Percentiles rank a stretch among this genome's conserved stretches.
These are phyloP conservation scores for Debaryomyces tyrocola DNA, from an alignment of 805 yeast species.

Conservation along the genomic window DNA sequence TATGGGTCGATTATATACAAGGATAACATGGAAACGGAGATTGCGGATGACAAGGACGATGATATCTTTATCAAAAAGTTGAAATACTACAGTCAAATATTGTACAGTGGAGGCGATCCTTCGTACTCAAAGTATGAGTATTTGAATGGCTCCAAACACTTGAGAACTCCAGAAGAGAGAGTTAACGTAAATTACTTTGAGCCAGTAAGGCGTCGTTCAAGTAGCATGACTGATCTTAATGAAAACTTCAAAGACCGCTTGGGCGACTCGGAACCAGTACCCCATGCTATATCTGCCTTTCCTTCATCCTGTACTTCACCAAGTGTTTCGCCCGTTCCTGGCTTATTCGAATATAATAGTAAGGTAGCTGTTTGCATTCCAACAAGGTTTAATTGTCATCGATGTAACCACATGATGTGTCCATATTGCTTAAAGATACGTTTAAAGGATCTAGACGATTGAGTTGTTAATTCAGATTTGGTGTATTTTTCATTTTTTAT, in stretches of 20 bases:
- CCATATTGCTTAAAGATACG: constrained; percentile 40
- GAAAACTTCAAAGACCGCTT: neutral
- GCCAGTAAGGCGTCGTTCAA: neutral
- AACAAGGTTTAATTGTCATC: constrained; percentile 34
- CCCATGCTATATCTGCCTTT: neutral
- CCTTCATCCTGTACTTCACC: neutral
- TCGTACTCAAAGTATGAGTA: neutral
- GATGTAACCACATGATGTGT: constrained; percentile 45
- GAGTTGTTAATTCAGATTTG: neutral
- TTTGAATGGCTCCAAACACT: neutral
- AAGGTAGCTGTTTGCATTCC: constrained; percentile 28
- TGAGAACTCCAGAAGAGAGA: neutral
- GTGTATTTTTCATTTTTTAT: neutral
- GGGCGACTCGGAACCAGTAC: neutral
- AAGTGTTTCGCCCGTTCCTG: neutral
- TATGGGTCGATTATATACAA: constrained; percentile 33
- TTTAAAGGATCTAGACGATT: constrained; percentile 23
- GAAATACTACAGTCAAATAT: constrained; percentile 25
- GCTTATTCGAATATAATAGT: constrained; percentile 1
- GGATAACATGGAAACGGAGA: constrained; percentile 2
- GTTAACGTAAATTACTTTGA: neutral
- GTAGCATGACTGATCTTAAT: neutral
- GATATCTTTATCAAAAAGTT: constrained; percentile 12
- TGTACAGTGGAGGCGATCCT: constrained; percentile 12
- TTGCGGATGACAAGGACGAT: constrained; percentile 1